Conservation (phyloP, 2,329 filamentous ascomycete genomes). For the Talaromyces sp. region DNA sequence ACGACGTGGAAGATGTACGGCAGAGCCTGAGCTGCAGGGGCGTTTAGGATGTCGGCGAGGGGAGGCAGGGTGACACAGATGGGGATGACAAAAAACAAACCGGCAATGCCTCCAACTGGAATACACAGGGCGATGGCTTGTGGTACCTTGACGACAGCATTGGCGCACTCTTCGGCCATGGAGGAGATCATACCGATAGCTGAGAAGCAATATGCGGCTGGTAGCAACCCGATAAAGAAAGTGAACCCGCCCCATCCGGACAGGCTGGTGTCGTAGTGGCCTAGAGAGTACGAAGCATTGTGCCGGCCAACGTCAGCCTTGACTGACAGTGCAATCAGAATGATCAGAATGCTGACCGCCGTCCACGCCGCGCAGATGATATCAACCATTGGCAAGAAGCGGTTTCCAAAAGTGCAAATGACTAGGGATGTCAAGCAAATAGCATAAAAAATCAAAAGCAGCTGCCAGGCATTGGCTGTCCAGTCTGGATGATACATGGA, state of each 20-base stretch:
- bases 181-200: constrained; percentile 59
- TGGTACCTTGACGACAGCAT: constrained; percentile 49
- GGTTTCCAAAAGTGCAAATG: constrained; percentile 63
- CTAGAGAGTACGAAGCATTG: constrained; percentile 47
- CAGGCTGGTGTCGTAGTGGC: constrained; percentile 51
- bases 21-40: constrained; percentile 45
- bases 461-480: constrained; percentile 55
- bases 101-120: constrained; percentile 50
- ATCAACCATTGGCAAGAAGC: constrained; percentile 59
- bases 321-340: constrained; percentile 52
- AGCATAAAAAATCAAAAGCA: constrained; percentile 66
- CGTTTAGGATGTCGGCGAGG: constrained; percentile 38
- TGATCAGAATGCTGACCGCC: constrained; percentile 51
- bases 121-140: constrained; percentile 49
- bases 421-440: constrained; percentile 61
- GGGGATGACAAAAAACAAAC: constrained; percentile 52
- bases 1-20: constrained; percentile 48
- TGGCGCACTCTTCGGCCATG: constrained; percentile 56
- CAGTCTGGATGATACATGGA: constrained; percentile 53
- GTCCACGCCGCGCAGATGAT: constrained; percentile 54
- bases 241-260: constrained; percentile 56
- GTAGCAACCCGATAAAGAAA: constrained; percentile 59
- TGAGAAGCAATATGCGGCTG: constrained; percentile 54
- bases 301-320: constrained; percentile 52
- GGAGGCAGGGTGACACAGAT: constrained; percentile 49